These are phyloP conservation scores for Suhomyces pyralidae DNA, from an alignment of 805 yeast genomes.

Conservation along the genomic window DNA sequence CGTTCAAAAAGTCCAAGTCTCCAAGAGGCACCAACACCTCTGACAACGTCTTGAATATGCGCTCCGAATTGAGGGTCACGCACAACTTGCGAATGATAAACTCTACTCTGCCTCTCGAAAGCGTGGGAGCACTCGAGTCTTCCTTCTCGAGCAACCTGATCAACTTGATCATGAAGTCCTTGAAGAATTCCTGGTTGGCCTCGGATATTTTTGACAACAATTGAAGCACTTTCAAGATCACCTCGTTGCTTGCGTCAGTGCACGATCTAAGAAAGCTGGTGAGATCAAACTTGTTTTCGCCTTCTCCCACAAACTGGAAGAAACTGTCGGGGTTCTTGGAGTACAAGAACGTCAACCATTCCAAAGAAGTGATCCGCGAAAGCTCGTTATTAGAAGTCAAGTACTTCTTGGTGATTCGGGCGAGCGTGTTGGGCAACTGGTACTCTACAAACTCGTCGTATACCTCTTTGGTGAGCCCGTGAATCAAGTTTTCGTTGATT, in stretches of 20 bases:
- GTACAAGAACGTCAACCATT: conserved; percentile 86
- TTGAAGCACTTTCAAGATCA: conserved; percentile 69
- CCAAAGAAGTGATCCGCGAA: conserved; percentile 78
- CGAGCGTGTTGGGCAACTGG: conserved; percentile 52
- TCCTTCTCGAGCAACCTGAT: conserved; percentile 60
- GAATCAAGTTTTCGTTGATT: conserved; percentile 52
- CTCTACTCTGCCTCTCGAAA: conserved; percentile 62
- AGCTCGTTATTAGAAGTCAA: conserved; percentile 54
- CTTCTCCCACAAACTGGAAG: conserved; percentile 22
- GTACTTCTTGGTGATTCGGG: conserved; percentile 65
- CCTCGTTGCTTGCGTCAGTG: conserved; percentile 69
- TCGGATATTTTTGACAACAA: conserved; percentile 73
- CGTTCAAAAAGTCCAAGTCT: conserved; percentile 66
- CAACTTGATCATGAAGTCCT: conserved; percentile 69
- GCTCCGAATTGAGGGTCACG: conserved; percentile 73
- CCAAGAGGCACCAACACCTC: conserved; percentile 56
- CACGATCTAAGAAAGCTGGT: conserved; percentile 73
- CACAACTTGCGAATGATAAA: conserved; percentile 83
- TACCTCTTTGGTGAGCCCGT: conserved; percentile 39
- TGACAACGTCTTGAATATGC: conserved; percentile 78
- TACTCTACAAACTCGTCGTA: conserved; percentile 41
- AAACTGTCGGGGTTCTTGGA: conserved; percentile 49
- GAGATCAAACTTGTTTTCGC: conserved; percentile 51
- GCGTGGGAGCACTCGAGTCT: conserved; percentile 31
- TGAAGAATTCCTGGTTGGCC: conserved; percentile 72